phyloP scores from a whole-genome alignment of 2,329 filamentous ascomycete species.

The Ophiosphaerella narmari region DNA sequence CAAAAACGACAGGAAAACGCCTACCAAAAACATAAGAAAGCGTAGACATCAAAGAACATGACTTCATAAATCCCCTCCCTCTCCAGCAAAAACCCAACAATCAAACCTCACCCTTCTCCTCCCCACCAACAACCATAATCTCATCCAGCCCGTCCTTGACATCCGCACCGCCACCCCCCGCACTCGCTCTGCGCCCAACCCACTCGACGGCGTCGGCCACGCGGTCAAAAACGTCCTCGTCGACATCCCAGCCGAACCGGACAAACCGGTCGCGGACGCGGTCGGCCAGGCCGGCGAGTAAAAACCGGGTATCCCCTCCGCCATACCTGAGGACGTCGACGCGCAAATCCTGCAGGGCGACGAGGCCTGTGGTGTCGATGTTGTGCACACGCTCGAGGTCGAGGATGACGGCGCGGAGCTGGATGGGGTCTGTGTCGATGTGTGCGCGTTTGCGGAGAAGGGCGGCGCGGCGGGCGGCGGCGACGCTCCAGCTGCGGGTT shows the following conservation, averaged over 20 bases:
- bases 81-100: not conserved
- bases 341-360: conserved; percentile 55
- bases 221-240: conserved; percentile 12
- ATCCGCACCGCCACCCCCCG: not conserved
- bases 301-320: conserved; percentile 56
- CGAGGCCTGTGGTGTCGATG: conserved; percentile 59
- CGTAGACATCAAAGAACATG: no score
- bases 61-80: no score
- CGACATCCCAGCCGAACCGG: conserved; percentile 38
- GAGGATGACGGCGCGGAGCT: conserved; percentile 56
- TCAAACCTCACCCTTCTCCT: conserved; percentile 24
- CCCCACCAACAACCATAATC: conserved; percentile 13
- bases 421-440: conserved; percentile 42
- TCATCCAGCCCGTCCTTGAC: conserved; percentile 14
- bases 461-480: conserved; percentile 53
- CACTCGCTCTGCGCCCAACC: not conserved
- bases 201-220: conserved; percentile 21
- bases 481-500: conserved; percentile 61
- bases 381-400: conserved; percentile 60
- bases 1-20: no score
- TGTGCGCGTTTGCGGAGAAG: conserved; percentile 51
- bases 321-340: conserved; percentile 56
- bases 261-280: conserved; percentile 43
- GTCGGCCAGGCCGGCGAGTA: conserved; percentile 48
- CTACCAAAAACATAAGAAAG: no score